These are phyloP conservation scores for Mycoemilia scoparia DNA, from an alignment of 192 early-diverging fungal species.

Conservation along the genomic window DNA sequence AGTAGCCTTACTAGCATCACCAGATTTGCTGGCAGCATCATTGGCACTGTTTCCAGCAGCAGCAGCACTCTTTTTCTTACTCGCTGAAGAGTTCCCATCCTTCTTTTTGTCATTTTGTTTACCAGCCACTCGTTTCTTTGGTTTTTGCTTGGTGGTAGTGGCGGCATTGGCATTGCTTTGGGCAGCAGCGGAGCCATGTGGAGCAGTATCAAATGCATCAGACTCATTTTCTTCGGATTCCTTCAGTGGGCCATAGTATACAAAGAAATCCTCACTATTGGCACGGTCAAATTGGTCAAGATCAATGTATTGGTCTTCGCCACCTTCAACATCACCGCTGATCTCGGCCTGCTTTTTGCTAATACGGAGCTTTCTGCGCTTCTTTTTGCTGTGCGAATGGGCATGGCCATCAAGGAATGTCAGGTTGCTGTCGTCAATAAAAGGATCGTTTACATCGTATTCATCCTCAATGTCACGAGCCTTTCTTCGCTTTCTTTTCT, in stretches of 20 bases:
- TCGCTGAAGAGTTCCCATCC: constrained; percentile 7
- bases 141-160: constrained; percentile 16
- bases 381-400: constrained; percentile 15
- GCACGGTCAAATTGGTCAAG: constrained; percentile 20
- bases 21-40: constrained; percentile 1
- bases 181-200: too few species aligned
- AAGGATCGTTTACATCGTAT: constrained; percentile 30
- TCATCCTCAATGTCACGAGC: constrained; percentile 18
- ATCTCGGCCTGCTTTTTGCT: constrained; percentile 17
- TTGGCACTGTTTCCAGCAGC: constrained; percentile 11
- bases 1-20: too few species aligned
- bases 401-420: constrained; percentile 26
- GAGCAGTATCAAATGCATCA: constrained; percentile 8
- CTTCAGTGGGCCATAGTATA: constrained; percentile 28
- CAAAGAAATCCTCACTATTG: constrained; percentile 27
- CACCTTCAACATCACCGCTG: constrained; percentile 15
- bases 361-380: constrained; percentile 28
- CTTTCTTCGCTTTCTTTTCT: too few species aligned
- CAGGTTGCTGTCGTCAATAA: constrained; percentile 31
- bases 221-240: constrained; percentile 8
- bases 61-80: constrained; percentile 4
- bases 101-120: constrained; percentile 6
- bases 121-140: constrained; percentile 5
- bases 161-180: constrained; percentile 12
- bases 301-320: not conserved